phyloP scores from a whole-genome alignment of 257 asterid species.

The Phtheirospermum japonicum region DNA sequence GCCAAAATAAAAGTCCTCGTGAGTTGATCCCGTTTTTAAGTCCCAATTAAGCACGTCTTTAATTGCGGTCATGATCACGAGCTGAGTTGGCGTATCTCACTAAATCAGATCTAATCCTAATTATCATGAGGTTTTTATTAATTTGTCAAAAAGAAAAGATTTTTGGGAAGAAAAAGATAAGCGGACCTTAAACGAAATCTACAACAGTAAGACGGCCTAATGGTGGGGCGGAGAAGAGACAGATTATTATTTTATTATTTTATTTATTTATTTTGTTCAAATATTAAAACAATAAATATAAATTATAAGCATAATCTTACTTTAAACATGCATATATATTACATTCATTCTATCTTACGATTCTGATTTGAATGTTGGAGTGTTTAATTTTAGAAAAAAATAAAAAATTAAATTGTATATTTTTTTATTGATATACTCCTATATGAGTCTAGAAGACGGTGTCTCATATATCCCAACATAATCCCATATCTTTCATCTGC shows the following conservation, averaged over 20 bases:
- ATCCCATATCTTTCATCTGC: slow-evolving; percentile 7
- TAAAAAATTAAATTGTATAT: too few relatives aligned
- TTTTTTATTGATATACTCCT: too few relatives aligned
- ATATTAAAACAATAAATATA: too few relatives aligned
- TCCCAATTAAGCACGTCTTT: slow-evolving; percentile 7
- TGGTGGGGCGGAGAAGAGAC: too few relatives aligned
- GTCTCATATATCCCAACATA: slow-evolving; percentile 32
- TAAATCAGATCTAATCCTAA: slow-evolving; percentile 2
- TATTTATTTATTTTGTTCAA: too few relatives aligned
- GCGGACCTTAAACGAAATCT: slow-evolving; percentile 11
- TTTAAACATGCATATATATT: too few relatives aligned
- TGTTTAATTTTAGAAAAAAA: too few relatives aligned
- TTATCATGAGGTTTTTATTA: neutral
- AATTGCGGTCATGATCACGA: slow-evolving; percentile 20
- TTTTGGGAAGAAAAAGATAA: neutral
- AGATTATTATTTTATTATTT: too few relatives aligned
- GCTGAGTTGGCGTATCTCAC: slow-evolving; percentile 20
- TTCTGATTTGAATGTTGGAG: too few relatives aligned
- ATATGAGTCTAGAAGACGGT: slow-evolving; percentile 22
- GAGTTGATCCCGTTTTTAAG: slow-evolving; percentile 8
- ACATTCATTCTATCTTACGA: too few relatives aligned
- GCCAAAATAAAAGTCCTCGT: neutral
- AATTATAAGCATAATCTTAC: too few relatives aligned
- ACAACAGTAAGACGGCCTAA: too few relatives aligned
- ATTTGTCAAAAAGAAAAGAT: neutral